Evolutionary conservation across 139 green algal species (phyloP).

Genomic region (Chara braunii): DNA sequence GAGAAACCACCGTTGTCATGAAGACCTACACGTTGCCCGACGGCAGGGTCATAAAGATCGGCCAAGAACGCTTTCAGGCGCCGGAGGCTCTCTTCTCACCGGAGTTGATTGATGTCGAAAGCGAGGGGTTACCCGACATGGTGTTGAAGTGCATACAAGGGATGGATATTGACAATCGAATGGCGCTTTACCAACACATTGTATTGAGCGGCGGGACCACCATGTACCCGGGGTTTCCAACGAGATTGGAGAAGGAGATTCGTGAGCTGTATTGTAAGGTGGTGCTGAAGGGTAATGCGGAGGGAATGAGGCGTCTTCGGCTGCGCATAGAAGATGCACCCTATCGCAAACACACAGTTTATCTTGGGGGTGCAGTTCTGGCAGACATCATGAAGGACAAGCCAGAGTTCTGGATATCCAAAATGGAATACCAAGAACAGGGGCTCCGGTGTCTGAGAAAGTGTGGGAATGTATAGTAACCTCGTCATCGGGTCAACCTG

Average conservation of each 20-base stretch:
- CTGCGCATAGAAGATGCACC: slow-evolving; percentile 64
- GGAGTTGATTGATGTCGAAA: slow-evolving; percentile 58
- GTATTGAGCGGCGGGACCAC: slow-evolving; percentile 65
- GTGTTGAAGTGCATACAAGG: slow-evolving; percentile 71
- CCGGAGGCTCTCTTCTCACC: slow-evolving; percentile 42
- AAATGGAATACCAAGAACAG: slow-evolving; percentile 60
- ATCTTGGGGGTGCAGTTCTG: slow-evolving; percentile 63
- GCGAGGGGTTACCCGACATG: slow-evolving; percentile 55
- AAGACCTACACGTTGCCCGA: slow-evolving; percentile 71
- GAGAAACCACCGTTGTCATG: slow-evolving; percentile 63
- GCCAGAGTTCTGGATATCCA: slow-evolving; percentile 63
- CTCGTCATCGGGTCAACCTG: too few relatives aligned
- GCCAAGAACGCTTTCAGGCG: slow-evolving; percentile 67
- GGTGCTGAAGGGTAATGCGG: slow-evolving; percentile 31
- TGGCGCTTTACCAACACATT: slow-evolving; percentile 65
- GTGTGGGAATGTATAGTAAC: slow-evolving; percentile 31
- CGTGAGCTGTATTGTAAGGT: slow-evolving; percentile 20
- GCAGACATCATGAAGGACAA: slow-evolving; percentile 73
- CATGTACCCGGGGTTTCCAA: slow-evolving; percentile 66
- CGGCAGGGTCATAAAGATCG: slow-evolving; percentile 60
- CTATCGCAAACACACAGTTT: slow-evolving; percentile 66
- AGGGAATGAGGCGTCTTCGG: slow-evolving; percentile 46
- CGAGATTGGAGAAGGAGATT: slow-evolving; percentile 61
- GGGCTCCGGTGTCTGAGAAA: slow-evolving; percentile 28
- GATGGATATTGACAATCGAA: slow-evolving; percentile 70